Evolutionary conservation across 352 stramenopile genomes (phyloP).

Genomic region (Pythium brassicae): DNA sequence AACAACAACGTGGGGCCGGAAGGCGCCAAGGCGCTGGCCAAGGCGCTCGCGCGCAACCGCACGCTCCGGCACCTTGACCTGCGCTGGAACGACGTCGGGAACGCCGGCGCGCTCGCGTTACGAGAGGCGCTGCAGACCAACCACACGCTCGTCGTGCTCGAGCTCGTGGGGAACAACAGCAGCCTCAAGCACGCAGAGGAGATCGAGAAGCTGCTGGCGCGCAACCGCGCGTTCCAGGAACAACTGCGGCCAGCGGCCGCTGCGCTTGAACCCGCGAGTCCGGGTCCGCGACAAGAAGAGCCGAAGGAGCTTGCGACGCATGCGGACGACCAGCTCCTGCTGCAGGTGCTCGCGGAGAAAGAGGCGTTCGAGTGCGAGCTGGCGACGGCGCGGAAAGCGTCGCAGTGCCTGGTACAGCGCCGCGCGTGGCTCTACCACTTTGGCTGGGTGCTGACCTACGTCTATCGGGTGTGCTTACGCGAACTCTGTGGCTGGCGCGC

Average conservation of each 20-base stretch:
- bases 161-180: constrained; percentile 77
- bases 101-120: constrained; percentile 66
- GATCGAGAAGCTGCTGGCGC: constrained; percentile 46
- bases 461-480: no score
- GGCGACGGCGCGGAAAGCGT: constrained; percentile 34
- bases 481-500: not conserved
- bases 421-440: no score
- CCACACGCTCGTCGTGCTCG: constrained; percentile 46
- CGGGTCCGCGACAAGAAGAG: not conserved
- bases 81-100: constrained; percentile 80
- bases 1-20: constrained; percentile 84
- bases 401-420: not conserved
- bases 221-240: constrained; percentile 52
- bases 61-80: constrained; percentile 73
- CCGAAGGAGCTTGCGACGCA: constrained; percentile 5
- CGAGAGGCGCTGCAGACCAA: constrained; percentile 72
- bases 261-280: not conserved
- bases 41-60: constrained; percentile 48
- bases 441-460: no score
- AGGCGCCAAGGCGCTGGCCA: constrained; percentile 57
- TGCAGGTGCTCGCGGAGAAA: constrained; percentile 70
- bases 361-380: constrained; percentile 45
- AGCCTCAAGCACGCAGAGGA: constrained; percentile 65
- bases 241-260: not conserved
- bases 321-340: constrained; percentile 44